Evolutionary conservation across 129 eudicot species (phyloP), one percentile per base, ranked within the genome.

Genomic region (Erigeron canadensis): DNA sequence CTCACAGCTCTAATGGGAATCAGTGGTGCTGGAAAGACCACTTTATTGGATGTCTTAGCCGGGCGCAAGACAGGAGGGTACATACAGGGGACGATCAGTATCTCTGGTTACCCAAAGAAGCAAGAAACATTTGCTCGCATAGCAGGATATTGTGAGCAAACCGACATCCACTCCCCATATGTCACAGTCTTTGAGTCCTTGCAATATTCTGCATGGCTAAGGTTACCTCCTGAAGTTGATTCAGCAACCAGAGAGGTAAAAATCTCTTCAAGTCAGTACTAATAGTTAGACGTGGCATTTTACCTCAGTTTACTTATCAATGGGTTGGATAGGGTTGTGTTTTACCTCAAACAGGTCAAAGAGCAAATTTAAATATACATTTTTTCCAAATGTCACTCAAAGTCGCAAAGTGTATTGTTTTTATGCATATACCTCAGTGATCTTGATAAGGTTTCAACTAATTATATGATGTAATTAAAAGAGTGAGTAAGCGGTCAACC

Each of bases 1-100:
- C 80, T 91, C 37, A 86, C 97, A 10, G 97, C 96, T 47, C 65
- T 91, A 51, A 91, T 91, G 97, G 97, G 97, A 44, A 81, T 91
- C 5, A 91, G 96, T 65, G 97, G 97, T 65, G 96, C 97, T 48
- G 97, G 97, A n/a, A 91, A 91, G 79, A 86, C 97, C 11, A 91
- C 97, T 53, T 75, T 91, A 46, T 84, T 91, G 96, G 97, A 91
- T 69, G 96, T 86, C 37, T 79, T 91, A 51, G 93, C 96, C 4
- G 97, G 97, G 16, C 71, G 96, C 63, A 91, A 91, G 84, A 91
- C 96, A 10, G 96, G 94, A 4, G 97, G 97, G 55, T 88, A 88
- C 65, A 81, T 80, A 10, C 80, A 88, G 8, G 97, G 97, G 74
- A 83, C 73, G 8, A 85, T 91, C 68, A 86, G 71, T 3, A 86